Evolutionary conservation across 225 moss, liverwort and hornwort genomes (phyloP).

Genomic region (Marchantia polymorpha): DNA sequence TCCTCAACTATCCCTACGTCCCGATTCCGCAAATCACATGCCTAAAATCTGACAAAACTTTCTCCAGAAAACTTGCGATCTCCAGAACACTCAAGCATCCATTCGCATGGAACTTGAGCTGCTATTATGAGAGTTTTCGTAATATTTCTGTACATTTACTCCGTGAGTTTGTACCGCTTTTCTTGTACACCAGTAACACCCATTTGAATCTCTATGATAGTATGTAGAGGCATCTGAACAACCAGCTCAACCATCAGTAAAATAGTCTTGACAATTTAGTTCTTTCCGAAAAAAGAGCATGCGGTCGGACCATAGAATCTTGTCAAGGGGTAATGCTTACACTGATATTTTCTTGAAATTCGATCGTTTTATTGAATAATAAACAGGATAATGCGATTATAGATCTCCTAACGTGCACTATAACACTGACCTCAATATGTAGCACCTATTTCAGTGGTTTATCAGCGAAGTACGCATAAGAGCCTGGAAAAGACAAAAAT

Average conservation of each 20-base stretch:
- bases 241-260: background rate
- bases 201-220: slow-evolving; percentile 97
- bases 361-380: background rate
- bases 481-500: slow-evolving; percentile 48
- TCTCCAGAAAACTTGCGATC: background rate
- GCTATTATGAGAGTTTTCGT: background rate
- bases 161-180: slow-evolving; percentile 97
- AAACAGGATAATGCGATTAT: no score
- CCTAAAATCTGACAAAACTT: background rate
- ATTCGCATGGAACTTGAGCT: background rate
- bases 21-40: background rate
- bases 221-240: slow-evolving; percentile 86
- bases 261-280: background rate
- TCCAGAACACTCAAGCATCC: background rate
- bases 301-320: no score
- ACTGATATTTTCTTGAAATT: background rate
- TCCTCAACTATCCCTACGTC: background rate
- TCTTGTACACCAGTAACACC: slow-evolving; percentile 93
- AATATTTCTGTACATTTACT: slow-evolving; percentile 16
- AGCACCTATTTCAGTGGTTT: slow-evolving; percentile 92
- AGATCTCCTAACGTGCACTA: background rate
- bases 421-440: slow-evolving; percentile 68
- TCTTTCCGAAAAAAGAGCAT: no score
- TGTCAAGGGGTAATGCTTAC: no score
- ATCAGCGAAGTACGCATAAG: slow-evolving; percentile 91